Base-by-base conservation (phyloP, 2,329 filamentous ascomycete genomes). In the Hymenoscyphus repandus region DNA sequence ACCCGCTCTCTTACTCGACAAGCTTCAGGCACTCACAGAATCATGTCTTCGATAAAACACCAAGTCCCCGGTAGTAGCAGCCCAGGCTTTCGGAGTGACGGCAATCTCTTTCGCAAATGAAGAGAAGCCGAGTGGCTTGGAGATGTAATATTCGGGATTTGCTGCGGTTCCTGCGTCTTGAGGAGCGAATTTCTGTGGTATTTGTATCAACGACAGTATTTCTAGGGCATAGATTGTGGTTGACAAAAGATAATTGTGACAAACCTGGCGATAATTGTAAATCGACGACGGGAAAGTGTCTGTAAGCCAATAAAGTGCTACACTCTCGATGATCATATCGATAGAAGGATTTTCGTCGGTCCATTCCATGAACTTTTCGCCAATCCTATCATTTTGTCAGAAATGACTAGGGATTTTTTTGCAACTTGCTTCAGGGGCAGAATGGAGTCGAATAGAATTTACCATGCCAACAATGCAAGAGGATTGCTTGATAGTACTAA, bases 301-400 rank as follows among this genome's bases (percentile, higher is more conserved):
- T 0, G 76, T 79, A 51, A 80, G 67, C 78, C 78, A 82, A 59
- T 79, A 82, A 3, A 82, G 58, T 1, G 71, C 73, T 12, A 78
- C 70, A 17, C 69, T 64, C n/a, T 72, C 69, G 2, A 82, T 64
- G 10, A 82, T 75, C 2, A 68, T 68, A 33, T 73, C 62, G 6
- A 75, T 15, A n/a, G 31, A n/a, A 59, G 46, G 42, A 38, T n/a
- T 45, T 40, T 44, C 17, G 15, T 52, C 45, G 27, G 38, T 54
- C 78, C 77, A 82, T 5, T 72, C 72, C 0, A 78, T 63, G 50
- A 77, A 76, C 60, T 81, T 82, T 57, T 70, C 80, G 12, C 33
- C 44, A 30, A 46, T 18, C 44, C 44, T 46, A 17, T 13, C 11
- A 27, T 15, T 27, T 46, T 30, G 17, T 38, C 17, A 37, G 17